Base-by-base conservation (phyloP, 495 filamentous ascomycete genomes). In the Hypomontagnella monticulosa region DNA sequence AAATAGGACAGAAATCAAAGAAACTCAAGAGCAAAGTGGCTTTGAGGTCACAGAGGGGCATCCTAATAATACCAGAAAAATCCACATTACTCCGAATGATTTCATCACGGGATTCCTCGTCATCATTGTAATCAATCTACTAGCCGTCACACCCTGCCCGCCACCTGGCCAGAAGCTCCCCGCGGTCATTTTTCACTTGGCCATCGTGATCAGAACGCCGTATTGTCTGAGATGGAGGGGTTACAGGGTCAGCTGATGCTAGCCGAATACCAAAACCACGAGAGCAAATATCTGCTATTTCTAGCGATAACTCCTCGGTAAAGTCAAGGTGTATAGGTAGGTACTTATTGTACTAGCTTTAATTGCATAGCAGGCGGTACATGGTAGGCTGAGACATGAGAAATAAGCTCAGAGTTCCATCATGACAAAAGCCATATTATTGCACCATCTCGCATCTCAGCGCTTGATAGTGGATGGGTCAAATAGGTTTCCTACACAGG, bases 81-180 rank as follows among this genome's bases (percentile, higher is more conserved):
- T 44, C 32, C 42, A 41, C 19, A 61, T 42, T 53, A 52, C 32
- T 41, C 41, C 64, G 30, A 19, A 63, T 67, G 64, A 67, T 63
- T 62, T 62, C 64, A 49, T 63, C 64, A 67, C 64, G 53, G 58
- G 64, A 67, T 37, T 57, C 51, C 4, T 54, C 23, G 54, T 62
- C 64, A 63, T 62, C 53, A 66, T 55, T 32, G 34, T 67, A 61
- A 61, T 67, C 44, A 61, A 61, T 67, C 44, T 60, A 66, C 44
- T 41, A 47, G 19, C 42, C 27, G 50, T 66, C 62, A 66, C 55
- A 43, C 62, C 50, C 33, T 40, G 52, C 40, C 46, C 47, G 46
- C 57, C 57, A 67, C 52, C 57, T 61, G 57, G 38, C 41, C 30
- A 59, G n/a, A 58, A 52, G 7, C 20, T 54, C 48, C 55, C 62